Evolutionary conservation across 1,284 basidiomycete genomes (phyloP).

Genomic region (Rhodotorula sp.): DNA sequence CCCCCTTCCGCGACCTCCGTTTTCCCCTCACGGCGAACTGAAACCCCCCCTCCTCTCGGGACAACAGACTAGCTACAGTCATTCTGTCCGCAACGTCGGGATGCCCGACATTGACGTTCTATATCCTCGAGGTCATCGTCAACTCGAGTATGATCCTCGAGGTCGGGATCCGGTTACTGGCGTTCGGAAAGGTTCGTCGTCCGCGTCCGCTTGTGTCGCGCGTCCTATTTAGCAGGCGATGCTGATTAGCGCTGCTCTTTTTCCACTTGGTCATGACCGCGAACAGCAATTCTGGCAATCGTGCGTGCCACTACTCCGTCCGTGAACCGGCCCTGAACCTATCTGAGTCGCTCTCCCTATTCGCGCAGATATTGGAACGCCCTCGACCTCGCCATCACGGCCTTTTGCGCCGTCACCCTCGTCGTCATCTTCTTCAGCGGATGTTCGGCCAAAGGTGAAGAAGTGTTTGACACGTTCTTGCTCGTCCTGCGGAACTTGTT

Average conservation of each 20-base stretch:
- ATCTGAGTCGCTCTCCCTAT: no score
- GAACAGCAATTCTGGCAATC: slow-evolving; percentile 92
- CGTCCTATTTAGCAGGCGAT: not conserved
- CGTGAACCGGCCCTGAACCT: not conserved
- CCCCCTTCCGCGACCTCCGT: no score
- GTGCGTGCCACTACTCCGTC: slow-evolving; percentile 35
- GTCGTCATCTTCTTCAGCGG: slow-evolving; percentile 78
- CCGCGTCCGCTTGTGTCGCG: no score
- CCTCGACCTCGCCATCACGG: slow-evolving; percentile 77
- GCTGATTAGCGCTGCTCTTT: not conserved
- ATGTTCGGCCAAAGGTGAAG: slow-evolving; percentile 80
- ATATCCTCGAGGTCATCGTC: slow-evolving; percentile 84
- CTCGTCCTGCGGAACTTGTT: slow-evolving; percentile 86
- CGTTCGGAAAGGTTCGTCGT: slow-evolving; percentile 75
- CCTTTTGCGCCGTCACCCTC: slow-evolving; percentile 82
- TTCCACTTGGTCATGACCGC: no score
- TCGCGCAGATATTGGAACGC: slow-evolving; percentile 60
- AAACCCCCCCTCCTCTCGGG: no score
- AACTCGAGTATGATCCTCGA: slow-evolving; percentile 90
- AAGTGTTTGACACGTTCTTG: slow-evolving; percentile 82
- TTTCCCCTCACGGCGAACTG: no score
- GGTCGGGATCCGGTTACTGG: slow-evolving; percentile 81
- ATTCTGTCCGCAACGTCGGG: slow-evolving; percentile 69
- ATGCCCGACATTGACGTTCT: slow-evolving; percentile 64
- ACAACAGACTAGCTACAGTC: slow-evolving; percentile 78